These are phyloP conservation scores for Aspergillus neoniger DNA, from an alignment of 2,329 filamentous ascomycete genomes.

Conservation along the genomic window DNA sequence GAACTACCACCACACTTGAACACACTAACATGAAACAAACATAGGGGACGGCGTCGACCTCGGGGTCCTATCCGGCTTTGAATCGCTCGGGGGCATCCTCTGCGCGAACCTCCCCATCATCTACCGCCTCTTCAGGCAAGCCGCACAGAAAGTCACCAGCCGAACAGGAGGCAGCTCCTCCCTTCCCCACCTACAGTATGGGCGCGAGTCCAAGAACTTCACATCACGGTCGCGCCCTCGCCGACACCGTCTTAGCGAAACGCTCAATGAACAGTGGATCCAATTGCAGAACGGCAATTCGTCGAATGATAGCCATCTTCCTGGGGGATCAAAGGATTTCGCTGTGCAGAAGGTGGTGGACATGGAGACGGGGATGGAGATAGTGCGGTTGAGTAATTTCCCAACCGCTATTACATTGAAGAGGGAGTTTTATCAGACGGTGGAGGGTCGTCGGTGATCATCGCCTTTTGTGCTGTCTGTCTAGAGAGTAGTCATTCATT, in stretches of 20 bases:
- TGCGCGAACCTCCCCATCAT: slow-evolving; percentile 14
- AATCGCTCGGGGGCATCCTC: slow-evolving; percentile 8
- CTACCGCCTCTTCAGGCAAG: slow-evolving; percentile 10
- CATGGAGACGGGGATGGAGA: background rate
- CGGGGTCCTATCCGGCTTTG: slow-evolving; percentile 6
- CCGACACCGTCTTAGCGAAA: background rate
- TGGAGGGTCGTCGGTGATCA: background rate
- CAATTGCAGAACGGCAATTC: slow-evolving; percentile 2
- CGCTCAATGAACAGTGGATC: slow-evolving; percentile 7
- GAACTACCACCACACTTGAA: background rate
- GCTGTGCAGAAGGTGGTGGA: background rate
- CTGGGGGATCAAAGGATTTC: background rate
- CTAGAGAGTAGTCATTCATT: background rate
- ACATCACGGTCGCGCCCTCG: background rate
- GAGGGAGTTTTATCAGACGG: slow-evolving; percentile 3
- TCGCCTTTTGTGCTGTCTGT: background rate
- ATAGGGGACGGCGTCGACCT: slow-evolving; percentile 10
- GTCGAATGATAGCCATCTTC: background rate
- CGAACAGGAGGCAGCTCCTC: background rate
- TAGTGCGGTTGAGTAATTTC: background rate
- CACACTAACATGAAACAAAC: background rate
- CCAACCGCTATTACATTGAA: slow-evolving; percentile 5
- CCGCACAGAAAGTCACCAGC: slow-evolving; percentile 8
- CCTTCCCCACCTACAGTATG: slow-evolving; percentile 1
- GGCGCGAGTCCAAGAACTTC: slow-evolving; percentile 2